These are phyloP conservation scores for Allantophomopsis lycopodina DNA, from an alignment of 2,329 filamentous ascomycete species.

Conservation along the genomic window DNA sequence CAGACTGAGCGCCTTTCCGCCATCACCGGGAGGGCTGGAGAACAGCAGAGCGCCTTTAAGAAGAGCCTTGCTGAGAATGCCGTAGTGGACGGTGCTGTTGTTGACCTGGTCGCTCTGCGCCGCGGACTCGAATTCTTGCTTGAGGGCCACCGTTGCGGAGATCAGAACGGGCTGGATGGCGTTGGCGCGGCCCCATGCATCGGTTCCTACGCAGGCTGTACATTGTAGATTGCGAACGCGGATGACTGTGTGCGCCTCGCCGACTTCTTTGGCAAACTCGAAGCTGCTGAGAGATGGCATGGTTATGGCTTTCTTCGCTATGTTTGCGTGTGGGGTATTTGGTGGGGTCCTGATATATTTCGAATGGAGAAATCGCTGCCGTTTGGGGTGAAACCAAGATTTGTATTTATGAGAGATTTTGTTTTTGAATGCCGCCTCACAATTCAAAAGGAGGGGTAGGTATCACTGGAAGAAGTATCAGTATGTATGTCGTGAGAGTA, in stretches of 20 bases:
- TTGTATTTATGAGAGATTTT: too few species aligned
- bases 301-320: too few species aligned
- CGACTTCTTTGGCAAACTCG: not conserved
- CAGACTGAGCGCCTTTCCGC: too few species aligned
- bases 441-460: too few species aligned
- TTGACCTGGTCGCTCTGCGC: constrained; percentile 46
- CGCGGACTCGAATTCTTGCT: constrained; percentile 39
- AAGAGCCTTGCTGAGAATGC: constrained; percentile 53
- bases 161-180: constrained; percentile 49
- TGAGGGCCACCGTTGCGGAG: constrained; percentile 44
- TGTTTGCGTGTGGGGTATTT: too few species aligned
- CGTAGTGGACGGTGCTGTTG: constrained; percentile 65
- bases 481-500: too few species aligned
- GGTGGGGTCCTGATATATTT: too few species aligned
- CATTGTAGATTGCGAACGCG: constrained; percentile 48
- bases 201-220: constrained; percentile 32
- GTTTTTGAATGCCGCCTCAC: too few species aligned
- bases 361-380: too few species aligned
- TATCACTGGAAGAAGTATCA: too few species aligned
- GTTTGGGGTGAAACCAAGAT: too few species aligned
- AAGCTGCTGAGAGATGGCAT: not conserved
- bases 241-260: constrained; percentile 26
- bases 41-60: constrained; percentile 19
- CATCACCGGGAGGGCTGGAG: constrained; percentile 5
- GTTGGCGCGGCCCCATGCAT: constrained; percentile 47